Base-by-base conservation (phyloP, 306 rosid genomes). In the Sechiopsis laciniata region DNA sequence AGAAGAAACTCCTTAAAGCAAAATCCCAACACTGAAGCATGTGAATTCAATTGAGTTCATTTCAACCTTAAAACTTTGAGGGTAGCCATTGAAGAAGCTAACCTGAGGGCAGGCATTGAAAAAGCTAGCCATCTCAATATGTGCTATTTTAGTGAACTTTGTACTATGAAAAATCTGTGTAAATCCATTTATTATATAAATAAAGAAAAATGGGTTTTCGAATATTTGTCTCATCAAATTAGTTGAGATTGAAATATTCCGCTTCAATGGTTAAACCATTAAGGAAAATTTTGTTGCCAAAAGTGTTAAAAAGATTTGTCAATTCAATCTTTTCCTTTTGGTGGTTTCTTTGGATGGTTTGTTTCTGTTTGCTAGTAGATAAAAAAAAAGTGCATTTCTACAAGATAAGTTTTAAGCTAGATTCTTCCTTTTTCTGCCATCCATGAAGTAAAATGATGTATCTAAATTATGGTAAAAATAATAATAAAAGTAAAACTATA, bases 1-100 rank as follows among this genome's bases (percentile, higher is more conserved):
- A 89, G 99, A 80, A 89, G 69, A 84, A 95, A 95, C 88, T 95
- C 97, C 76, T 85, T 91, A 95, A 77, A 84, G 19, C 82, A 77
- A 72, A 71, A 52, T 56, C 66, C 92, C 58, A 78, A 78, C 68
- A 58, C 55, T 24, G 83, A 79, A 77, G 80, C 82, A 54, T 89
- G 75, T 80, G 50, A 32, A 17, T 32, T 51, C 60, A 24, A 75
- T 26, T 63, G 60, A 62, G 6, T 46, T 50, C 2, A 32, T n/a
- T 52, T 58, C 46, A 29, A 48, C 40, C 21, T 60, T 21, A 1
- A 40, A 60, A 17, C 11, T 17, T 13, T 61, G 29, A 14, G 24
- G 42, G 42, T 37, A 37, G 7, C 42, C 42, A 37, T 37, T 4
- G 15, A 37, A n/a, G 3, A 63, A 63, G 69, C 51, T 63, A 35